Conservation (phyloP, 495 filamentous ascomycete species). For the Neurospora tetrasperma region DNA sequence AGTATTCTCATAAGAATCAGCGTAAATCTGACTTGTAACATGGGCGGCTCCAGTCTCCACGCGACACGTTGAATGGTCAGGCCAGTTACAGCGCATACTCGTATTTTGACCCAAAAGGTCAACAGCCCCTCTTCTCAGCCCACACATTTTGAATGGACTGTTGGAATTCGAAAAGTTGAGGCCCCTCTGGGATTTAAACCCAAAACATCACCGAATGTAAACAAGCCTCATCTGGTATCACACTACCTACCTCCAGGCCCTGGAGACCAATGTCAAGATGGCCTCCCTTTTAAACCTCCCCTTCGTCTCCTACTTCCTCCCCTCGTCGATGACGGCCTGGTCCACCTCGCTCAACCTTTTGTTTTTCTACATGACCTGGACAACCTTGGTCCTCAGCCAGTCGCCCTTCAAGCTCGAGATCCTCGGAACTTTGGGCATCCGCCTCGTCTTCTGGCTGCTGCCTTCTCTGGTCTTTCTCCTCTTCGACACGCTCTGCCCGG, state of each 20-base stretch:
- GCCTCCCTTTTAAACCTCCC: conserved; percentile 62
- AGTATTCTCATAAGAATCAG: not conserved
- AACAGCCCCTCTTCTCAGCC: not conserved
- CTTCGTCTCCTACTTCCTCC: conserved; percentile 53
- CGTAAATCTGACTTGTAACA: not conserved
- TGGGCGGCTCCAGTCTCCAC: not conserved
- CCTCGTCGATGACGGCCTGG: conserved; percentile 46
- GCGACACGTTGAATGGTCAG: not conserved
- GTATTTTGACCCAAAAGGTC: not conserved
- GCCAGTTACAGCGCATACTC: not conserved
- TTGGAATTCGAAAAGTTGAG: not conserved
- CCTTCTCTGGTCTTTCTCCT: conserved; percentile 65
- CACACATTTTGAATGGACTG: not conserved
- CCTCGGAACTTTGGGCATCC: conserved; percentile 53
- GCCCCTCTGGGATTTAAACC: not conserved
- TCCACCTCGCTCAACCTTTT: conserved; percentile 73
- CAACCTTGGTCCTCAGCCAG: conserved; percentile 69
- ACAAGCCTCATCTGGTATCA: not conserved
- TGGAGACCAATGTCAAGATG: conserved; percentile 27
- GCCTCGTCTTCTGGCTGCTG: conserved; percentile 60
- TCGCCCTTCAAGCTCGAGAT: conserved; percentile 67
- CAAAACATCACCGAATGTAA: not conserved
- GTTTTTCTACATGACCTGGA: conserved; percentile 89
- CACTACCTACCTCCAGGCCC: not conserved
- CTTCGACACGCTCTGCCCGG: conserved; percentile 62